Percentiles rank a stretch among this genome's conserved stretches.
Evolutionary conservation across 2,329 filamentous ascomycete species (phyloP).

Genomic region (Calonectria crousiana): DNA sequence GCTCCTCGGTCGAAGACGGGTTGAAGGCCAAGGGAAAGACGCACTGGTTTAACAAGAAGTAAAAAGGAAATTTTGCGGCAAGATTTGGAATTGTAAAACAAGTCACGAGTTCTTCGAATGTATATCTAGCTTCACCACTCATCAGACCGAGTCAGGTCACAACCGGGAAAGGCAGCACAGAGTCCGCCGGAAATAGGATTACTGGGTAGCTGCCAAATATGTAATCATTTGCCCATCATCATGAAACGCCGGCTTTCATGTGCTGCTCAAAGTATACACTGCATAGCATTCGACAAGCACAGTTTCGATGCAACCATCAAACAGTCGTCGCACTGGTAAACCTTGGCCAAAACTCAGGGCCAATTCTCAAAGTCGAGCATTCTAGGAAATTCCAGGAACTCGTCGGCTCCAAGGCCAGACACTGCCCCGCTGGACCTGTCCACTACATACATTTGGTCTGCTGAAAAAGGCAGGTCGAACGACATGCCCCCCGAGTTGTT

Average conservation of each 20-base stretch:
- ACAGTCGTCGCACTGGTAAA: background rate
- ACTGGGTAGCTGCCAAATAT: background rate
- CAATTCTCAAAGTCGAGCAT: conserved; percentile 15
- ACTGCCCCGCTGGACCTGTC: background rate
- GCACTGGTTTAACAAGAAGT: background rate
- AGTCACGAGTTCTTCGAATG: background rate
- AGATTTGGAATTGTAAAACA: background rate
- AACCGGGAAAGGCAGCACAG: no score
- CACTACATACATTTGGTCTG: conserved; percentile 11
- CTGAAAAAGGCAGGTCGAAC: conserved; percentile 14
- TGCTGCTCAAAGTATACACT: no score
- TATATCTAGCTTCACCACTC: background rate
- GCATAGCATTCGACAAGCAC: no score
- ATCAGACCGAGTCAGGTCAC: background rate
- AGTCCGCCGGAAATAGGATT: background rate
- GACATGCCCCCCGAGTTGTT: background rate
- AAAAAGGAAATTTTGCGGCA: background rate
- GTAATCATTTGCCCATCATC: background rate
- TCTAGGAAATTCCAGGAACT: conserved; percentile 11
- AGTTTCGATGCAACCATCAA: no score
- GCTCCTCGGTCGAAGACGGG: accelerated
- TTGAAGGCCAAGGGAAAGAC: background rate
- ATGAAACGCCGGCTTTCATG: background rate
- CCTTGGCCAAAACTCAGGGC: background rate
- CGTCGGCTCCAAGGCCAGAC: conserved; percentile 3